Evolutionary conservation across 441 rosid genomes (phyloP), one percentile per base, ranked within the genome.

Genomic region (Populus hybrid): DNA sequence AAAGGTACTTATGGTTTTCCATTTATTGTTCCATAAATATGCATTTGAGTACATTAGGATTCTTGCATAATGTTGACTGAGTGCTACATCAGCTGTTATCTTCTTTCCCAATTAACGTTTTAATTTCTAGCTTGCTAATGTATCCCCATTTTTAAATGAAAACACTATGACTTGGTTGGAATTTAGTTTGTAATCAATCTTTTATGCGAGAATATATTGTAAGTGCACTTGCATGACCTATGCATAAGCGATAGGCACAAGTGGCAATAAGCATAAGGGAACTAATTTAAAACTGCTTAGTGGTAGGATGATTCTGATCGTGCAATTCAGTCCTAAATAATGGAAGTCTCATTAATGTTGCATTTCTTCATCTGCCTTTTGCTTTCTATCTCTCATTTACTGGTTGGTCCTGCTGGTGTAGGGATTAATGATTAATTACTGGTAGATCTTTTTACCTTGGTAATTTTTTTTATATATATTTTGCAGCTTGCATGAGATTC

Each of bases 401-500:
- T 70, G 42, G 11, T 59, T 40, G 69, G 19, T n/a, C 21, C 59
- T 35, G 32, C 34, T 46, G 34, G 61, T 18, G 4, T 61, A 3
- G 42, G 19, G 42, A 42, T 50, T 21, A 32, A 23, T 34, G 30
- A 40, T 59, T 73, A 38, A 23, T 68, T 35, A 14, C 12, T 36
- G 9, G 21, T 57, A 14, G 19, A 46, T n/a, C 6, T 9, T 38
- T 59, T 68, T 35, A 30, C 23, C 3, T 18, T 63, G 30, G 14
- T 19, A 9, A 9, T 50, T 57, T 69, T 82, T 65, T 76, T 19
- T 72, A 57, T 26, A 30, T 30, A 30, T 30, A 30, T 83, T 75
- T 83, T 76, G 61, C 89, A 95, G 99, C 80, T 74, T 83, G 89
- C 78, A 80, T 63, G 99, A 95, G 87, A 90, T 95, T 77, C 91